Evolutionary conservation across 768 basidiomycete genomes (phyloP), one percentile per base, ranked within the genome.

Genomic region (Russula olivacea): DNA sequence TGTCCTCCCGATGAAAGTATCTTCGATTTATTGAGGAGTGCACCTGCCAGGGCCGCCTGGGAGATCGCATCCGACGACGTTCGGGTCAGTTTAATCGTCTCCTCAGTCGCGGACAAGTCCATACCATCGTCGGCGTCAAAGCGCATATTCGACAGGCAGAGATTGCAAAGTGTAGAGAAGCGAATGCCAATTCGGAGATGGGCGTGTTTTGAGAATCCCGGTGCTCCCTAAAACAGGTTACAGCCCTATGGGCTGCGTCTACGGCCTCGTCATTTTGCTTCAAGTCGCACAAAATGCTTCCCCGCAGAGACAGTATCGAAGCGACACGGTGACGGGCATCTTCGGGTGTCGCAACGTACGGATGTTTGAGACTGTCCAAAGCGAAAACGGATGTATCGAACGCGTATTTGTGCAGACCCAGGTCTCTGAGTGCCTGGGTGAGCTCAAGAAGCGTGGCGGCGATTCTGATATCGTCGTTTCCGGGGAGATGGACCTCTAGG

Each of bases 401-500:
- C 8, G 63, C 63, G 19, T 55, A 50, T 8, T 50, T 40, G 6
- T 32, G 38, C 4, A 64, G 25, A 21, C 63, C 63, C 12, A 64
- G n/a, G 41, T 64, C 63, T n/a, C 14, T 64, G 48, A 64, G 48
- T 19, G 63, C 58, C 28, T 64, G 63, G 4, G 58, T 40, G 30
- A 64, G 58, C 32, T 55, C 54, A 10, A 32, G 28, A 43, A 51
- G 47, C 54, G 43, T 41, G 12, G 6, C 40, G 5, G 58, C 48
- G 15, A 64, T 43, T 32, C 8, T 10, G 9, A 15, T 10, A 34
- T 60, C 38, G 8, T 43, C 34, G 3, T 43, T 36, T 28, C 23
- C 41, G 1, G 17, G 25, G 34, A 54, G 48, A 21, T 49, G 10
- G 25, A 2, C 36, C 14, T 45, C 38, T 9, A 64, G 6, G 3